Evolutionary conservation across 176 grass and related monocot species (phyloP).

Genomic region (Carex parvula): DNA sequence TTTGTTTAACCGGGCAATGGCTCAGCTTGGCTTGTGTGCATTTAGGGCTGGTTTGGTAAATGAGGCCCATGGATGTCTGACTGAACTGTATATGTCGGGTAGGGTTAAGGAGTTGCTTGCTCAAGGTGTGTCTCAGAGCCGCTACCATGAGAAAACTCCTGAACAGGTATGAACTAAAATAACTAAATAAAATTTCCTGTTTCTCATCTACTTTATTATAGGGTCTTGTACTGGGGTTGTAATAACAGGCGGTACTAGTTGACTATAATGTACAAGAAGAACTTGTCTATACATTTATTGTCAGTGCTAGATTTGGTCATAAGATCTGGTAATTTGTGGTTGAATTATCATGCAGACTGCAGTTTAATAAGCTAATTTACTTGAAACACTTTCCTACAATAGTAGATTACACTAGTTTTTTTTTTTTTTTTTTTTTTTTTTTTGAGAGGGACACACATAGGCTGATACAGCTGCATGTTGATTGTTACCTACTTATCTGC

Average conservation of each 20-base stretch:
- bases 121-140: slow-evolving; percentile 81
- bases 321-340: background rate
- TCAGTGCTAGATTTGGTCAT: background rate
- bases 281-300: background rate
- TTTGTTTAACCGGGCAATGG: slow-evolving; percentile 89
- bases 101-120: slow-evolving; percentile 94
- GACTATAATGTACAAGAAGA: background rate
- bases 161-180: slow-evolving; percentile 62
- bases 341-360: background rate
- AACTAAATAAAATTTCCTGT: background rate
- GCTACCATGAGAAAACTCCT: slow-evolving; percentile 95
- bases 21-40: slow-evolving; percentile 76
- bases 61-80: slow-evolving; percentile 83
- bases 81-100: slow-evolving; percentile 71
- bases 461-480: background rate
- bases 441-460: background rate
- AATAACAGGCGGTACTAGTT: background rate
- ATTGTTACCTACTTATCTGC: background rate
- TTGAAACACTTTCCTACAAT: background rate
- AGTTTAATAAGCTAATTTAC: background rate
- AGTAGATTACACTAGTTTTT: background rate
- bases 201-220: background rate
- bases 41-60: slow-evolving; percentile 84
- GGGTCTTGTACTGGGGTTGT: background rate
- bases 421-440: background rate